These are phyloP conservation scores for Diaporthe sp. DNA, from an alignment of 2,329 filamentous ascomycete genomes.

Conservation along the genomic window DNA sequence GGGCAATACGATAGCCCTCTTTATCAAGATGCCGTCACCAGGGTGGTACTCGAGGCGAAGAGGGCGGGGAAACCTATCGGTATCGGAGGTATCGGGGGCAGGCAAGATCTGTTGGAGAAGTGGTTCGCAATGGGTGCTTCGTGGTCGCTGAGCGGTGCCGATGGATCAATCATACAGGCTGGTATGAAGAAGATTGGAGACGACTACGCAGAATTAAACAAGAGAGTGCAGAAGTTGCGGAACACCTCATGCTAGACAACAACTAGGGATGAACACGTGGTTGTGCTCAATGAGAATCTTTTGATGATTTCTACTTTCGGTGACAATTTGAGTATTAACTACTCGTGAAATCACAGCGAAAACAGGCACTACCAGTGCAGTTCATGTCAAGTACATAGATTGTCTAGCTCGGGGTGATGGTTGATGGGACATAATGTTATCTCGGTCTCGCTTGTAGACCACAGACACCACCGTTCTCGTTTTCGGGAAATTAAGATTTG, in stretches of 20 bases:
- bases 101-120: constrained; percentile 2
- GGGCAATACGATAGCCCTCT: neutral
- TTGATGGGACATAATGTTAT: neutral
- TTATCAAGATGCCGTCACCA: constrained; percentile 3
- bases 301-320: neutral
- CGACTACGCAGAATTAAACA: neutral
- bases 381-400: neutral
- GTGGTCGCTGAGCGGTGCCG: constrained; percentile 9
- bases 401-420: neutral
- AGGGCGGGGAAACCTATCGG: neutral
- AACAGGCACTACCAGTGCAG: neutral
- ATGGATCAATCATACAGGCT: neutral
- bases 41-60: neutral
- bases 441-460: neutral
- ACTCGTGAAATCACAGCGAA: neutral
- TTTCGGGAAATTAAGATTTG: neutral
- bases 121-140: constrained; percentile 16
- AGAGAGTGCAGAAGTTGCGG: neutral
- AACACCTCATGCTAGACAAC: neutral
- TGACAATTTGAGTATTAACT: no score
- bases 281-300: neutral
- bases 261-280: neutral
- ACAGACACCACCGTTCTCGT: neutral
- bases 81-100: constrained; percentile 3
- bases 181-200: constrained; percentile 8